Evolutionary conservation across 495 filamentous ascomycete genomes (phyloP).

Genomic region (Lophium mytilinum): DNA sequence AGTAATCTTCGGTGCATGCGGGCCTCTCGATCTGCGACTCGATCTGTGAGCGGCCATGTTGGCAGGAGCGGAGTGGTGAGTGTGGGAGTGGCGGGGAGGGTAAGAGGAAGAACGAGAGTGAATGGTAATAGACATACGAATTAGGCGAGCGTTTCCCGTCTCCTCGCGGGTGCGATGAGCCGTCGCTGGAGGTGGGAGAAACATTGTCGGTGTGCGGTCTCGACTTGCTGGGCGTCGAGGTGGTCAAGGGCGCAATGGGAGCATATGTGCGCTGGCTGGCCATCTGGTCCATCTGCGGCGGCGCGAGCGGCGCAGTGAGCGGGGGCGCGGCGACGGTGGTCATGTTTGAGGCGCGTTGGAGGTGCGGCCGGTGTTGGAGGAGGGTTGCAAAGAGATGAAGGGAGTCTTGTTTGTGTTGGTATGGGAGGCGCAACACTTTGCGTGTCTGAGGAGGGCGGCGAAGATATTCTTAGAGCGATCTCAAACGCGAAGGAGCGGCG

Average conservation of each 20-base stretch:
- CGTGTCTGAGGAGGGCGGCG: slow-evolving; percentile 7
- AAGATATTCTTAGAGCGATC: background rate
- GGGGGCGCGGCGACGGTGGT: slow-evolving; percentile 26
- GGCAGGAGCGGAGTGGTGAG: slow-evolving; percentile 2
- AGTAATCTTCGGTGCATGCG: slow-evolving; percentile 58
- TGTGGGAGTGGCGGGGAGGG: background rate
- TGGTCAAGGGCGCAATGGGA: slow-evolving; percentile 27
- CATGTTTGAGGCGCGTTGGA: slow-evolving; percentile 16
- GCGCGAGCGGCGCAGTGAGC: slow-evolving; percentile 22
- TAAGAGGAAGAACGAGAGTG: slow-evolving; percentile 3
- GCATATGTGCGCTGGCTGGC: slow-evolving; percentile 24
- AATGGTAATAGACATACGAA: slow-evolving; percentile 41
- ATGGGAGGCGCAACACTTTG: slow-evolving; percentile 8
- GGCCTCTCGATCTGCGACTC: slow-evolving; percentile 28
- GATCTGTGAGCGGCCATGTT: slow-evolving; percentile 7
- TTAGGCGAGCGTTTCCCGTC: slow-evolving; percentile 48
- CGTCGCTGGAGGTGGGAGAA: slow-evolving; percentile 24
- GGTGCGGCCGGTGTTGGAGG: background rate
- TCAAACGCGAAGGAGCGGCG: background rate
- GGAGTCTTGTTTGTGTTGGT: background rate
- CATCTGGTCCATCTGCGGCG: slow-evolving; percentile 6
- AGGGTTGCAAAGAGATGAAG: slow-evolving; percentile 3
- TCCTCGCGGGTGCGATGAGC: slow-evolving; percentile 27
- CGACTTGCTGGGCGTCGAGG: slow-evolving; percentile 21
- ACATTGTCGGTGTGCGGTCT: slow-evolving; percentile 18